Conservation (phyloP, 768 basidiomycete species). For the Cantharellus anzutake region DNA sequence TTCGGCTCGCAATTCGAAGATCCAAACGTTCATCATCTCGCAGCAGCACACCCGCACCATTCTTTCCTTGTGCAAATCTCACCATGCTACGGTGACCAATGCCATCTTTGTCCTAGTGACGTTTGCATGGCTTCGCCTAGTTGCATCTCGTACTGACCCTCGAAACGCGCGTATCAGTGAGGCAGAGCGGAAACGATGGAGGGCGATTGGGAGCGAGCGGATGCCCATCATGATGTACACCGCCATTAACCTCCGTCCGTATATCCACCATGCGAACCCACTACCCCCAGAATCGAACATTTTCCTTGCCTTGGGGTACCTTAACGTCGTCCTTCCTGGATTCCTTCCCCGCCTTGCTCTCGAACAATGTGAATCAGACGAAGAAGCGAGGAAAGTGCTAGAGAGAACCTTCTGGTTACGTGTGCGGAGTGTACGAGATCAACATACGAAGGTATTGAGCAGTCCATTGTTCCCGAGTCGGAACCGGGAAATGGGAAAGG, state of each 20-base stretch:
- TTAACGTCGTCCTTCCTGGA: conserved; percentile 20
- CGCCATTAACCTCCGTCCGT: conserved; percentile 59
- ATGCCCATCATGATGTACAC: conserved; percentile 59
- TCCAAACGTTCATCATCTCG: neutral
- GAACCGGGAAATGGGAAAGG: conserved; percentile 41
- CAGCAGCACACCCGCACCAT: too few species aligned
- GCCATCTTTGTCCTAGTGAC: conserved; percentile 21
- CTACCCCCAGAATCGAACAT: conserved; percentile 34
- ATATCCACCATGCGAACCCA: conserved; percentile 20
- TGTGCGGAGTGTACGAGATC: conserved; percentile 44
- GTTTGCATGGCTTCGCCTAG: conserved; percentile 15
- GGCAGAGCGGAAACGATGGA: too few species aligned
- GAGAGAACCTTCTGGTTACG: conserved; percentile 45
- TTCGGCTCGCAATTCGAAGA: conserved; percentile 38
- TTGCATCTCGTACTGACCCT: neutral
- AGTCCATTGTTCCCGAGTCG: conserved; percentile 41
- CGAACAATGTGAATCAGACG: conserved; percentile 20
- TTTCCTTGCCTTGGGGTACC: conserved; percentile 25
- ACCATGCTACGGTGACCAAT: conserved; percentile 18
- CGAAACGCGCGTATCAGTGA: neutral
- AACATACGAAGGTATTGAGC: conserved; percentile 48
- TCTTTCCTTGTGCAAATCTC: conserved; percentile 18
- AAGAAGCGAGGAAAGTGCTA: too few species aligned
- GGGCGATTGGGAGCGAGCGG: too few species aligned
- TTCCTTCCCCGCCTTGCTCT: conserved; percentile 11